Base-by-base conservation (phyloP, 1,139 yeast species). In the Blastobotrys apis region DNA sequence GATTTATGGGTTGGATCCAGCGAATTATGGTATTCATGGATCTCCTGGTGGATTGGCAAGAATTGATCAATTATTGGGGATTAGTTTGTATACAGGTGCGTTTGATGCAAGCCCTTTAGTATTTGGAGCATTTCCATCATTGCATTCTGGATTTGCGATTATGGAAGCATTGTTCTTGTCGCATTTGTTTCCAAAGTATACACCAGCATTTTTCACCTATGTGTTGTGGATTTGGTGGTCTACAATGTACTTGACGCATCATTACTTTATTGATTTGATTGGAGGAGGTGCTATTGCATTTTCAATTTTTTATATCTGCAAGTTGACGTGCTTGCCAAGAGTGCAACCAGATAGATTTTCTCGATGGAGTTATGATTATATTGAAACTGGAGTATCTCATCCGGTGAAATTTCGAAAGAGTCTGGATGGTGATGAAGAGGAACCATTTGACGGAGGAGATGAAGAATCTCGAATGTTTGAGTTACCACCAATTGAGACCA, bases 161-260 rank as follows among this genome's bases (percentile, higher is more conserved):
- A 85, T 90, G 87, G 95, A 88, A 63, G 95, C 92, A 4, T 70
- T 88, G 52, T 90, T 90, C 63, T 71, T 90, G 57, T 72, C 82
- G 33, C 87, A 87, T 72, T 69, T 87, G 48, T 88, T 90, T 63
- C 97, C 97, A 20, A 73, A 68, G 44, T 72, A 69, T 48, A 73
- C 77, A 10, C 75, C 81, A 4, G 57, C 81, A 12, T 85, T 90
- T 72, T 74, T 83, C 62, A 68, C 71, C 23, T 90, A 90, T 63
- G 94, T 87, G 19, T 69, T 81, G 53, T 87, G 95, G 95, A 75
- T 90, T 56, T 90, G 97, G 97, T 90, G 97, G 97, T 77, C 94
- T 41, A 90, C 97, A 16, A 90, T 90, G 97, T 90, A 90, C 66
- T 75, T 90, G 59, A 88, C 97, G 1, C 97, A 90, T 65, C 97